A percentile compares a stretch with the other conserved stretches of the same genome.
Conservation (phyloP, 495 filamentous ascomycete genomes). For the Penicillium riverlandense region DNA sequence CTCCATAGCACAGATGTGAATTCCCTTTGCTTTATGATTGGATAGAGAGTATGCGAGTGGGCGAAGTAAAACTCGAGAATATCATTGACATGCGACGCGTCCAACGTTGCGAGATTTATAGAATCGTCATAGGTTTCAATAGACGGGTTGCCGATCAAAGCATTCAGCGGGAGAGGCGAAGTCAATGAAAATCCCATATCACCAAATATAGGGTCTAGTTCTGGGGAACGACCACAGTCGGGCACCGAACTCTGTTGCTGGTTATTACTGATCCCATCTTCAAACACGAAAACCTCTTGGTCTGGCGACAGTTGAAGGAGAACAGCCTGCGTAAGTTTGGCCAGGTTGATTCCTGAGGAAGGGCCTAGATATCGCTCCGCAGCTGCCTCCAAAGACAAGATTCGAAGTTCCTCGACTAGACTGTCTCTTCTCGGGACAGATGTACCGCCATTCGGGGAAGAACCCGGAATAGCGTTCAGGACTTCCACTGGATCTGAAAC, state of each 20-base stretch:
- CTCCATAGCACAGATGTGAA: slow-evolving; percentile 21
- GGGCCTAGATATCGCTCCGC: slow-evolving; percentile 34
- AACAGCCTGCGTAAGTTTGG: slow-evolving; percentile 31
- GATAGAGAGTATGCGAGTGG: slow-evolving; percentile 34
- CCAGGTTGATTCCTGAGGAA: slow-evolving; percentile 29
- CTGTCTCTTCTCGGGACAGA: slow-evolving; percentile 7
- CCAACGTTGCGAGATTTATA: slow-evolving; percentile 10
- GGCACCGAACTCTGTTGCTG: slow-evolving; percentile 1
- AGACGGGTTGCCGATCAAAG: slow-evolving; percentile 9
- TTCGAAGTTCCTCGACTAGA: slow-evolving; percentile 24
- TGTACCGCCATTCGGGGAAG: neutral
- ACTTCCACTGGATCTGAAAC: neutral
- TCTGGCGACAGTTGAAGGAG: slow-evolving; percentile 39
- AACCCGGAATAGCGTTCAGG: neutral
- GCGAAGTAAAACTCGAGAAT: slow-evolving; percentile 34
- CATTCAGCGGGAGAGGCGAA: slow-evolving; percentile 11
- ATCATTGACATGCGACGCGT: slow-evolving; percentile 18
- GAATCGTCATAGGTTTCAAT: slow-evolving; percentile 11
- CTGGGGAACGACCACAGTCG: slow-evolving; percentile 5
- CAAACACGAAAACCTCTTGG: slow-evolving; percentile 34
- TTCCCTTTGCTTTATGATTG: slow-evolving; percentile 23
- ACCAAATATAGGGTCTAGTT: slow-evolving; percentile 8
- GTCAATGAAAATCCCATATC: slow-evolving; percentile 9
- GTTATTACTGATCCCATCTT: slow-evolving; percentile 10
- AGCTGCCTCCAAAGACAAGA: slow-evolving; percentile 28